phyloP scores from a whole-genome alignment of 2,329 filamentous ascomycete species.

The Exutisphaerella laricina region DNA sequence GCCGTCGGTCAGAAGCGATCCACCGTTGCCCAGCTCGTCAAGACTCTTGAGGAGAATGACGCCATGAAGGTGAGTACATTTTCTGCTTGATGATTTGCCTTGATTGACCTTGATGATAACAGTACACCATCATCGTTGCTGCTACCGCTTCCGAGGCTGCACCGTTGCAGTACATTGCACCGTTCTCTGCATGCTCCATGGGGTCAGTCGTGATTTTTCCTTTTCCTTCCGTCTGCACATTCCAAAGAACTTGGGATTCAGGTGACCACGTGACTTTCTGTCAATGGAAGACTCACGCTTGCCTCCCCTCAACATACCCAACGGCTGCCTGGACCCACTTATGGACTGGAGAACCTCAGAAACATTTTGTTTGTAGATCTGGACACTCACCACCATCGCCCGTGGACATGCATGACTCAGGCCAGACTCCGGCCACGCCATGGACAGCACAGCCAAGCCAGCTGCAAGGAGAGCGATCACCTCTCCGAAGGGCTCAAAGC shows the following conservation, averaged over 20 bases:
- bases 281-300: no score
- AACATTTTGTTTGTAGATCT: no score
- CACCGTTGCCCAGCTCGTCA: conserved; percentile 97
- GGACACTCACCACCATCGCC: no score
- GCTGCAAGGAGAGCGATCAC: no score
- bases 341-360: no score
- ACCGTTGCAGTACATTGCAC: conserved; percentile 41
- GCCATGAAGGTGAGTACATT: conserved; percentile 96
- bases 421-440: no score
- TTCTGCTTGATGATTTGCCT: not conserved
- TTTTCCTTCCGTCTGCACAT: not conserved
- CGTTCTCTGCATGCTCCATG: conserved; percentile 66
- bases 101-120: not conserved
- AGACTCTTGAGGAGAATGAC: conserved; percentile 99
- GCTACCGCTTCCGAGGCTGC: conserved; percentile 97
- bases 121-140: conserved; percentile 69
- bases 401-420: no score
- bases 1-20: conserved; percentile 99
- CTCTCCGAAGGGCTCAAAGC: no score
- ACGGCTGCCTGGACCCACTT: no score
- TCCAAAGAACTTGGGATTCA: not conserved
- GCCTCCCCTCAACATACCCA: no score
- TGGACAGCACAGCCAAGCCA: no score
- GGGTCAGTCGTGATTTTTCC: conserved; percentile 14
- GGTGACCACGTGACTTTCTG: no score